Percentiles rank a stretch among this genome's conserved stretches.
Conservation (phyloP, 495 filamentous ascomycete species). For the Geopyxis carbonaria region DNA sequence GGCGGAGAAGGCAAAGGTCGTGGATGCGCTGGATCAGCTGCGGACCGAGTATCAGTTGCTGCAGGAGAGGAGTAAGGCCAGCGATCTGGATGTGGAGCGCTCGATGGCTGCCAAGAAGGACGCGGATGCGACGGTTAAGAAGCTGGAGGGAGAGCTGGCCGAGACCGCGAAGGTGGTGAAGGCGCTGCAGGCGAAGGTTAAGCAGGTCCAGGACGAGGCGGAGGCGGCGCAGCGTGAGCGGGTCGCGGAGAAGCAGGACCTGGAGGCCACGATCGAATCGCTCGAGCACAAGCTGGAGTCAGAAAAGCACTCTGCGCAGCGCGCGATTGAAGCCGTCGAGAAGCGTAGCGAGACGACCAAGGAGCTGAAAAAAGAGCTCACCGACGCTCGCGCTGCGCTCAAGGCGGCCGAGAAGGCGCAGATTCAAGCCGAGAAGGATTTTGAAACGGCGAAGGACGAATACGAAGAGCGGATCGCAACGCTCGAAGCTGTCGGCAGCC, state of each 20-base stretch:
- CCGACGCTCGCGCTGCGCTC: slow-evolving; percentile 21
- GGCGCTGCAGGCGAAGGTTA: slow-evolving; percentile 34
- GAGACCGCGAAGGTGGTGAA: slow-evolving; percentile 5
- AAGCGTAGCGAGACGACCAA: slow-evolving; percentile 10
- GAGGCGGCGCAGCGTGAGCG: slow-evolving; percentile 62
- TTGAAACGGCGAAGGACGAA: not conserved
- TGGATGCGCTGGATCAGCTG: not conserved
- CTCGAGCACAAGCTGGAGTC: slow-evolving; percentile 30
- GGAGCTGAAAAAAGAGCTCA: slow-evolving; percentile 27
- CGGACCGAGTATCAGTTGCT: slow-evolving; percentile 1
- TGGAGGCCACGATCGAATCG: slow-evolving; percentile 35
- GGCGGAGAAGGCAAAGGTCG: slow-evolving; percentile 1
- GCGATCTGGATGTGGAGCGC: not conserved
- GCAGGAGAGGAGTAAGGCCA: slow-evolving; percentile 1
- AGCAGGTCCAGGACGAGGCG: slow-evolving; percentile 37
- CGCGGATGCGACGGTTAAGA: not conserved
- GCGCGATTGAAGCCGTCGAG: not conserved
- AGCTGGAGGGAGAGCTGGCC: not conserved
- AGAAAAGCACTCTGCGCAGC: slow-evolving; percentile 15
- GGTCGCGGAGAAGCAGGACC: slow-evolving; percentile 56
- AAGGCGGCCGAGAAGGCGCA: slow-evolving; percentile 28
- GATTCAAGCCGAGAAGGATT: not conserved
- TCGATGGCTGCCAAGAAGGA: not conserved
- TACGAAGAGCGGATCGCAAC: slow-evolving; percentile 3
- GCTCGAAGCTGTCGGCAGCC: slow-evolving; percentile 6